A percentile compares a stretch with the other conserved stretches of the same genome.
Evolutionary conservation across 129 eudicot genomes (phyloP).

Genomic region (Mikania micrantha): DNA sequence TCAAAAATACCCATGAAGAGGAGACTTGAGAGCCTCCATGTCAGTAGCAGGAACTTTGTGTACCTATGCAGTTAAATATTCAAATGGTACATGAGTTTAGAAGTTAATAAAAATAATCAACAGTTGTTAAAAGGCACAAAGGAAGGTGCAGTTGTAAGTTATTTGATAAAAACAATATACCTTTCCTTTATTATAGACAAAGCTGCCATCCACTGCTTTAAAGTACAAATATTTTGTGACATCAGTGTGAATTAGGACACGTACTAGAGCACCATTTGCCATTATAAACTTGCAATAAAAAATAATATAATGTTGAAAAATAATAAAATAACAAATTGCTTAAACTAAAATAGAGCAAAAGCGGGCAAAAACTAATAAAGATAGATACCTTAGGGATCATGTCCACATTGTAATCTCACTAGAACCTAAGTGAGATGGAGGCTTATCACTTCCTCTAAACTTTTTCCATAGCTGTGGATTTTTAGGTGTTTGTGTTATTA

Average conservation of each 20-base stretch:
- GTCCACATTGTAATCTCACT: slow-evolving; percentile 97
- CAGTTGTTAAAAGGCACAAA: neutral
- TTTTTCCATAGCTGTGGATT: slow-evolving; percentile 78
- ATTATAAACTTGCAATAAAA: slow-evolving; percentile 56
- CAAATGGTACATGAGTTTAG: neutral
- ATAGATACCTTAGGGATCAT: slow-evolving; percentile 86
- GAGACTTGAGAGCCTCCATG: slow-evolving; percentile 87
- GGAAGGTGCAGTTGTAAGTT: neutral
- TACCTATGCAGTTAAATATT: slow-evolving; percentile 25
- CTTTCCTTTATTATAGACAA: slow-evolving; percentile 88
- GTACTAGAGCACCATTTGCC: slow-evolving; percentile 96
- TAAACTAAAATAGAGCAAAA: neutral
- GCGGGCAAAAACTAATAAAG: neutral
- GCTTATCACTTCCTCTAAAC: slow-evolving; percentile 89
- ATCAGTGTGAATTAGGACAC: slow-evolving; percentile 94
- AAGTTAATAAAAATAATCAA: neutral
- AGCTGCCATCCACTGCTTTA: slow-evolving; percentile 98
- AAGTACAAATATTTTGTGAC: slow-evolving; percentile 85
- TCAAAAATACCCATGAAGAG: slow-evolving; percentile 87
- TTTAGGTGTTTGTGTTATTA: slow-evolving; percentile 2
- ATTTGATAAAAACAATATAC: slow-evolving; percentile 27
- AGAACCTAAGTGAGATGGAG: slow-evolving; percentile 90
- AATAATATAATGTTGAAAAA: neutral
- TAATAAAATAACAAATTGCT: neutral
- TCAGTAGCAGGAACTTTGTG: slow-evolving; percentile 92